Conservation (phyloP, 2,329 filamentous ascomycete genomes). For the Trichoderma sp. region DNA sequence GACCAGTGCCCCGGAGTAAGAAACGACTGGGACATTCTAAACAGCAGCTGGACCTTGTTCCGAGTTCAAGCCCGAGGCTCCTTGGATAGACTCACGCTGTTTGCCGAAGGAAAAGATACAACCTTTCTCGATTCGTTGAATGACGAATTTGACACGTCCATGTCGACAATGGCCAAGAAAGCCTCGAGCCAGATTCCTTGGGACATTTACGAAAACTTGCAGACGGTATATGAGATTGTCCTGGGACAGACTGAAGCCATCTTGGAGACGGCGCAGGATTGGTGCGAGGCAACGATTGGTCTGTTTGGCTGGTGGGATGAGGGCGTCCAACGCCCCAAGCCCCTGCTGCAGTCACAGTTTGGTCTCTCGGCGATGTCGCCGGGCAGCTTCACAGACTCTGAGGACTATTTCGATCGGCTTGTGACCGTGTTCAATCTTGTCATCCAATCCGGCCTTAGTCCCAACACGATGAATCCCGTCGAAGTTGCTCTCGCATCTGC, state of each 20-base stretch:
- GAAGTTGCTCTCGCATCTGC: conserved; percentile 81
- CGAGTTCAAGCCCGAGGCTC: conserved; percentile 70
- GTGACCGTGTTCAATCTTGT: conserved; percentile 68
- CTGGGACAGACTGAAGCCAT: conserved; percentile 75
- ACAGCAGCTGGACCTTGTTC: conserved; percentile 80
- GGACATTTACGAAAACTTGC: conserved; percentile 83
- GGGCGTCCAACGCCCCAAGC: conserved; percentile 51
- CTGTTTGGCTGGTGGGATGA: conserved; percentile 93
- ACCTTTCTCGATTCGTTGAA: conserved; percentile 33
- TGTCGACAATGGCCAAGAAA: conserved; percentile 68
- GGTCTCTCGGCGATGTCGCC: conserved; percentile 34
- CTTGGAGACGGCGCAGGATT: conserved; percentile 76
- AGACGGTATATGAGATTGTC: conserved; percentile 76
- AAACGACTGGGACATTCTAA: conserved; percentile 79
- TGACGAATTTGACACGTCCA: conserved; percentile 43
- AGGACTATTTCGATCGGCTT: conserved; percentile 73
- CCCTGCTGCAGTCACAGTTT: conserved; percentile 40
- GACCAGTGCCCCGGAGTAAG: conserved; percentile 68
- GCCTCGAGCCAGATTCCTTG: conserved; percentile 86
- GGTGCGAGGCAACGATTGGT: conserved; percentile 84
- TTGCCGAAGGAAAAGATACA: conserved; percentile 71
- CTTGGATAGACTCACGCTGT: conserved; percentile 68
- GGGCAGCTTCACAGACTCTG: conserved; percentile 50
- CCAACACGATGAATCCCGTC: conserved; percentile 71
- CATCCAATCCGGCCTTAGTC: conserved; percentile 67